Evolutionary conservation across 768 basidiomycete species (phyloP), one percentile per base, ranked within the genome.

Genomic region (Tephrocybe sp.): DNA sequence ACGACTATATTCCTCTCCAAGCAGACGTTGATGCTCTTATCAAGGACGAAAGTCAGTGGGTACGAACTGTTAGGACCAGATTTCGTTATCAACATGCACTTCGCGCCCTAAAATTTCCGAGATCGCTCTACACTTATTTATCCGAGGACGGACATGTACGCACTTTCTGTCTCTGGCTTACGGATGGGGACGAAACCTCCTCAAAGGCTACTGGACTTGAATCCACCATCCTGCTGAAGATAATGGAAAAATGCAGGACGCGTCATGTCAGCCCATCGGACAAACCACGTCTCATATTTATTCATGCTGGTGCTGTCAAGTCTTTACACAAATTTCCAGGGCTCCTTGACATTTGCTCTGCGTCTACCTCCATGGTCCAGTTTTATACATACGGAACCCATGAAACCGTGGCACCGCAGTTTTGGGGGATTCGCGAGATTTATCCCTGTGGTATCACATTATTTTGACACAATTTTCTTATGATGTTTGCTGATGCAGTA

Each of bases 351-450:
- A 72, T 80, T 45, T 65, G 79, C 16, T 63, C 59, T 22, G 72
- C 76, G 18, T 63, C 64, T 11, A 29, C 27, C 3, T 66, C 71
- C 23, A 74, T 79, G 33, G 59, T 79, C 6, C 80, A 77, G 27
- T 88, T 89, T 56, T 80, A 81, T 59, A 77, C 78, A 0, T 91
- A 84, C 66, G 88, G 88, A 0, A 78, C 83, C 10, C 79, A 86
- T 62, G 64, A 76, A 23, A 71, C 61, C 15, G 65, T 86, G 12
- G 63, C 72, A n/a, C 73, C 71, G 15, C 61, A 70, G 5, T 64
- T 71, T 25, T 87, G 84, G 86, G 78, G 77, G n/a, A 57, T 88
- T 7, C 72, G 75, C 25, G 83, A 84, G 53, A 76, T 91, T 10
- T 89, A 79, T 58, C 84, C 84, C 31, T 63, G 79, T 49, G 88